These are phyloP conservation scores for Hypoxylon lenormandii DNA, from an alignment of 495 filamentous ascomycete genomes.

Conservation along the genomic window DNA sequence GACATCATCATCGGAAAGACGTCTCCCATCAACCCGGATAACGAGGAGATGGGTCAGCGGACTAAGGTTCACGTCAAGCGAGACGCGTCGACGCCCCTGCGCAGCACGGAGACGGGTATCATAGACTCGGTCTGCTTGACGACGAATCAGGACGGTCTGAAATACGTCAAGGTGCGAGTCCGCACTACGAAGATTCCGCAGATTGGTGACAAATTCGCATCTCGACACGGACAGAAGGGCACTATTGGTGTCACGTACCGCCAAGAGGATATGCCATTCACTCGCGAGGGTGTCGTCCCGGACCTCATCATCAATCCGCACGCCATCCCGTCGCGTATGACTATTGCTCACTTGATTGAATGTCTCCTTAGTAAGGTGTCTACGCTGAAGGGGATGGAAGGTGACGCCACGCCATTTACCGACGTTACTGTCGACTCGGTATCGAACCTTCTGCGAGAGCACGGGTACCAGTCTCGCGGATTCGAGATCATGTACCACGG, in stretches of 20 bases:
- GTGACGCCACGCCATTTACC: conserved; percentile 97
- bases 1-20: conserved; percentile 99
- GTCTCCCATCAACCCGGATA: conserved; percentile 88
- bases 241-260: conserved; percentile 98
- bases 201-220: conserved; percentile 99
- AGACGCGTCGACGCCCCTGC: conserved; percentile 91
- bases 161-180: conserved; percentile 96
- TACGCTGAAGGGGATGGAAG: conserved; percentile 87
- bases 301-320: conserved; percentile 99
- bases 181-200: conserved; percentile 97
- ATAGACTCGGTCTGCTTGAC: conserved; percentile 92
- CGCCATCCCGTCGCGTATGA: conserved; percentile 99
- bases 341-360: conserved; percentile 99
- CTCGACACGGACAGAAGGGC: conserved; percentile 98
- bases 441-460: conserved; percentile 86
- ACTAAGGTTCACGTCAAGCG: conserved; percentile 90
- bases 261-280: conserved; percentile 99
- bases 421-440: conserved; percentile 95
- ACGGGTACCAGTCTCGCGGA: conserved; percentile 95
- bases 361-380: conserved; percentile 96
- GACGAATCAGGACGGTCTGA: conserved; percentile 87
- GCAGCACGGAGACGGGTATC: conserved; percentile 95
- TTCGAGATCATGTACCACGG: conserved; percentile 99
- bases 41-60: conserved; percentile 91
- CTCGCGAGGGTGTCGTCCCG: conserved; percentile 86